Conservation (phyloP, 2,329 filamentous ascomycete genomes). For the Diplodia scrobiculata region DNA sequence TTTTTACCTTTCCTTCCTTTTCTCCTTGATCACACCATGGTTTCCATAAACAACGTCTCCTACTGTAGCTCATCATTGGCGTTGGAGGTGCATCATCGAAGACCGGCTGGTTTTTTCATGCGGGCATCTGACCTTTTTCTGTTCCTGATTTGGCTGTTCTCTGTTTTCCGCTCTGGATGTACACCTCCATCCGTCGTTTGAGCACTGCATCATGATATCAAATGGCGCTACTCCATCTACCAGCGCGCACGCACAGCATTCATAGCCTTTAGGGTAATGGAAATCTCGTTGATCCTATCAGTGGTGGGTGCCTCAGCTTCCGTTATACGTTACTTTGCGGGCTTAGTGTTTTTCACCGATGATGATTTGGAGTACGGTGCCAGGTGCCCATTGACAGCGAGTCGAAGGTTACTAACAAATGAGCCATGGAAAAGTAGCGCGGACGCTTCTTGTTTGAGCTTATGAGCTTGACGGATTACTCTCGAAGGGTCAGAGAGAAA, state of each 20-base stretch:
- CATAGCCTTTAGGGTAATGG: slow-evolving; percentile 21
- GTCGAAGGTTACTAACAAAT: not conserved
- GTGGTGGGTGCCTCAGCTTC: not conserved
- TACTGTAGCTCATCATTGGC: slow-evolving; percentile 13
- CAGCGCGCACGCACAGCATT: slow-evolving; percentile 20
- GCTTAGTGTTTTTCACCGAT: not conserved
- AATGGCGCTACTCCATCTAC: slow-evolving; percentile 3
- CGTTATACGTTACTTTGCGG: not conserved
- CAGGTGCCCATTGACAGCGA: not conserved
- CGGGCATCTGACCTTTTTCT: slow-evolving; percentile 2
- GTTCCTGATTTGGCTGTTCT: not conserved
- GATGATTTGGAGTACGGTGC: not conserved
- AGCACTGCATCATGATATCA: slow-evolving; percentile 26
- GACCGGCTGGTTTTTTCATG: slow-evolving; percentile 11
- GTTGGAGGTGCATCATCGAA: slow-evolving; percentile 18
- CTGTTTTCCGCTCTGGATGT: slow-evolving; percentile 2
- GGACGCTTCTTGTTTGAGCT: not conserved
- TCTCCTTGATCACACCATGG: slow-evolving; percentile 4
- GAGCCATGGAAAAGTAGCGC: not conserved
- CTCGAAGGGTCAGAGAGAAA: too few species aligned
- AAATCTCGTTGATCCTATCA: slow-evolving; percentile 10
- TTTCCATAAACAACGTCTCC: not conserved
- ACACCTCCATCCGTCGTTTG: slow-evolving; percentile 17
- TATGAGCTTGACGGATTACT: too few species aligned
- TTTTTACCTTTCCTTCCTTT: not conserved